Base-by-base conservation (phyloP, 164 flowering plant species). In the Liriodendron chinense region DNA sequence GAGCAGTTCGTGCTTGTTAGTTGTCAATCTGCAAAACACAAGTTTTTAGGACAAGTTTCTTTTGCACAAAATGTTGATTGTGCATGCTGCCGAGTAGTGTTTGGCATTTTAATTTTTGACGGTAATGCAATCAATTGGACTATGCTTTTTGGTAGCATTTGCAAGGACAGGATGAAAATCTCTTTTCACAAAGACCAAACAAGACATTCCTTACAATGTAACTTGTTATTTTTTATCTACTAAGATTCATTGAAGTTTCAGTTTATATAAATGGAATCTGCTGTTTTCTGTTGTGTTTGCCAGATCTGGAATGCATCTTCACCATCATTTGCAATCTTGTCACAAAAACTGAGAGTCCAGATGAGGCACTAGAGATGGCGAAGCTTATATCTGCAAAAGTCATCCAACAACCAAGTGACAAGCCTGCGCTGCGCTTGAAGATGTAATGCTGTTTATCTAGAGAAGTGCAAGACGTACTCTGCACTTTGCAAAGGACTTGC, bases 221-320 rank as follows among this genome's bases (percentile, higher is more conserved):
- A 53, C 16, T 53, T 12, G 59, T 9, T 34, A 0, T 34, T 4
- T 34, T 4, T 34, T 3, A 34, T 34, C 43, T 34, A 4, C 43
- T 34, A 34, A 34, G 43, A 7, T 34, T 34, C 43, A 34, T 34
- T 34, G 43, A 34, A 34, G 43, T 34, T 34, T 34, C 7, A n/a
- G 7, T 34, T 34, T 34, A 34, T 34, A 34, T 34, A 34, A 34
- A 34, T 34, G 43, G 43, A 34, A 34, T 34, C 43, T 34, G 3
- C 43, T 34, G 59, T 69, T 70, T 50, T 9, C 9, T 24, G 20
- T 73, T 74, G 8, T 66, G 76, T 21, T 4, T 59, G 24, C 48
- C 87, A 96, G 98, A 94, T 86, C 84, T 96, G 74, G 99, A 96
- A 81, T 96, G 95, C 75, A 85, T 89, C 73, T 92, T 86, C 77